These are phyloP conservation scores for Nicotiana otophora DNA, from an alignment of 257 asterid species.

Conservation along the genomic window DNA sequence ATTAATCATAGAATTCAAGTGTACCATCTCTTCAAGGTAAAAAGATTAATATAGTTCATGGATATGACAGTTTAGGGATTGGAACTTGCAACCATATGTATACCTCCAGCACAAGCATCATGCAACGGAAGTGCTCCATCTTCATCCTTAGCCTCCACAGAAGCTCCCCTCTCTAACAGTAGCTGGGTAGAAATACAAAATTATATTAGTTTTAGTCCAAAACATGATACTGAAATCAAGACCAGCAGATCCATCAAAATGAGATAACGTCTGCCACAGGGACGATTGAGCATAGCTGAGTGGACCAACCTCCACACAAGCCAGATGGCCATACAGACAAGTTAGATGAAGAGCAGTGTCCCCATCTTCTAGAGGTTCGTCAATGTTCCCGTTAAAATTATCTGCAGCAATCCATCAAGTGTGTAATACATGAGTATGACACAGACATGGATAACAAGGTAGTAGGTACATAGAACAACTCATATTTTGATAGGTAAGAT, in stretches of 20 bases:
- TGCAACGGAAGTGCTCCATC: constrained; percentile 81
- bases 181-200: constrained; percentile 31
- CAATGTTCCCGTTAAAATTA: constrained; percentile 49
- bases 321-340: constrained; percentile 76
- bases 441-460: background rate
- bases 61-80: background rate
- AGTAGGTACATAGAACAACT: background rate
- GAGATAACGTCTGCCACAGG: background rate
- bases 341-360: constrained; percentile 88
- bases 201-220: background rate
- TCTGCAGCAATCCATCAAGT: constrained; percentile 32
- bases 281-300: background rate
- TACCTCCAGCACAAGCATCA: constrained; percentile 94
- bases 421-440: constrained; percentile 12
- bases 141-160: constrained; percentile 63
- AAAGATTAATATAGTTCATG: background rate
- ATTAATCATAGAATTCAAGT: background rate
- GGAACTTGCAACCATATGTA: background rate
- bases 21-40: background rate
- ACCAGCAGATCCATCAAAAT: background rate
- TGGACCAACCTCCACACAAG: constrained; percentile 65
- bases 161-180: constrained; percentile 71
- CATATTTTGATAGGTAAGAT: background rate
- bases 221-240: background rate
- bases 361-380: constrained; percentile 86